Percentiles rank a stretch among this genome's conserved stretches.
These are phyloP conservation scores for Massariosphaeria phaeospora DNA, from an alignment of 495 filamentous ascomycete genomes.

Conservation along the genomic window DNA sequence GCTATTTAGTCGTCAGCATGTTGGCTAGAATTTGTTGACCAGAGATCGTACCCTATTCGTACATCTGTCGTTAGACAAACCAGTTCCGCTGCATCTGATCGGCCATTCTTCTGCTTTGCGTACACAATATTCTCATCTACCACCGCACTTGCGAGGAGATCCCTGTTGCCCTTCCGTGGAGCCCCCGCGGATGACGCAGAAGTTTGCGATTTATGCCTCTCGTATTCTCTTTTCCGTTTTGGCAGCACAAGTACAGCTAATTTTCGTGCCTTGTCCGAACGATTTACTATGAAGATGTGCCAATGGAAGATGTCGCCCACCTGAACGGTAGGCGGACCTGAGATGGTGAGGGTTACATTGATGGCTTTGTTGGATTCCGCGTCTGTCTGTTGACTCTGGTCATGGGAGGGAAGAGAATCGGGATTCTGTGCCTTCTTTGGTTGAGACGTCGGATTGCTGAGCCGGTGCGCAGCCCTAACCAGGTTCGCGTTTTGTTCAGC, in stretches of 20 bases:
- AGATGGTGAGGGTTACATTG: slow-evolving; percentile 72
- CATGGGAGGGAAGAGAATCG: slow-evolving; percentile 48
- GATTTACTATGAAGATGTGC: slow-evolving; percentile 86
- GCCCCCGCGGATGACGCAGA: slow-evolving; percentile 46
- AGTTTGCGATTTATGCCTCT: slow-evolving; percentile 52
- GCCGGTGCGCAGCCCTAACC: slow-evolving; percentile 23
- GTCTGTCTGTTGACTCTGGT: slow-evolving; percentile 39
- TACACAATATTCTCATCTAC: slow-evolving; percentile 81
- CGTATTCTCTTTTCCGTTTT: slow-evolving; percentile 61
- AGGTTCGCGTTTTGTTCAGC: slow-evolving; percentile 51
- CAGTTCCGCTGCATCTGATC: slow-evolving; percentile 67
- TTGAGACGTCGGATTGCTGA: slow-evolving; percentile 21
- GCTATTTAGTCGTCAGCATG: slow-evolving; percentile 40
- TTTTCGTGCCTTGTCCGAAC: slow-evolving; percentile 61
- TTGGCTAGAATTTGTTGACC: not conserved
- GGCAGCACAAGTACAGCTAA: slow-evolving; percentile 76
- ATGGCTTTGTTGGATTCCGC: slow-evolving; percentile 53
- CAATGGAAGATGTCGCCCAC: slow-evolving; percentile 78
- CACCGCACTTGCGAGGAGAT: slow-evolving; percentile 66
- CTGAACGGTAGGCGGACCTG: slow-evolving; percentile 55
- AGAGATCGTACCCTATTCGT: slow-evolving; percentile 62
- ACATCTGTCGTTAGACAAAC: slow-evolving; percentile 80
- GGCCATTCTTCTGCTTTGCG: slow-evolving; percentile 70
- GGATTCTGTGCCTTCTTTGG: slow-evolving; percentile 13
- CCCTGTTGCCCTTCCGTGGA: slow-evolving; percentile 35